Evolutionary conservation across 306 rosid species (phyloP).

Genomic region (Citrullus amarus): DNA sequence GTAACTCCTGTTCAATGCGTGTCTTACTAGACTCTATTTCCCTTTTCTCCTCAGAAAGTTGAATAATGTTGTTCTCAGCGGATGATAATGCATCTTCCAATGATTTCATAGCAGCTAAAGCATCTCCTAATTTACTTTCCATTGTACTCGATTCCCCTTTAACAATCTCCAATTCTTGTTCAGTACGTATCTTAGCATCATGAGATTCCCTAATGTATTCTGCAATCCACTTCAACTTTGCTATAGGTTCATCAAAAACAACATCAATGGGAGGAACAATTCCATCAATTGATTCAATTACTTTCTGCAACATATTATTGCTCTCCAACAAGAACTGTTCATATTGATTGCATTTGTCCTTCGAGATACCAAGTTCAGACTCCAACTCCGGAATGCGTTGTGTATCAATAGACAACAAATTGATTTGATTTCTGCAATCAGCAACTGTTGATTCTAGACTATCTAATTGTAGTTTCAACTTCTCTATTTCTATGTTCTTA

Average conservation of each 20-base stretch:
- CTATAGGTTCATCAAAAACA: slow-evolving; percentile 61
- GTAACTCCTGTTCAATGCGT: slow-evolving; percentile 48
- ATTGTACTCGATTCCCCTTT: slow-evolving; percentile 36
- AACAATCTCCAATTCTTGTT: slow-evolving; percentile 43
- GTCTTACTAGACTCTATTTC: slow-evolving; percentile 43
- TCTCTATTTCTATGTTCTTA: slow-evolving; percentile 68
- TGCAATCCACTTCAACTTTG: slow-evolving; percentile 67
- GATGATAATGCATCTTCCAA: slow-evolving; percentile 56
- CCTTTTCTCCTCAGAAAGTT: slow-evolving; percentile 50
- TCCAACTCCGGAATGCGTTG: slow-evolving; percentile 56
- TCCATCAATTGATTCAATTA: slow-evolving; percentile 55
- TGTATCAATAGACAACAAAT: slow-evolving; percentile 39
- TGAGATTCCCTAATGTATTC: slow-evolving; percentile 45
- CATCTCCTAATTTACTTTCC: slow-evolving; percentile 44
- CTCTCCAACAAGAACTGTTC: slow-evolving; percentile 71
- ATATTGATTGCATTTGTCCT: slow-evolving; percentile 49
- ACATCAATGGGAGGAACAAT: slow-evolving; percentile 52
- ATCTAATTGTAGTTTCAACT: slow-evolving; percentile 42
- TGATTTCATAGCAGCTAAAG: slow-evolving; percentile 35
- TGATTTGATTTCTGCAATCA: slow-evolving; percentile 43
- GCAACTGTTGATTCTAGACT: slow-evolving; percentile 53
- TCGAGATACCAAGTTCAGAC: slow-evolving; percentile 51
- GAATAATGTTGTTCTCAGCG: slow-evolving; percentile 41
- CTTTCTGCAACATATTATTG: slow-evolving; percentile 51
- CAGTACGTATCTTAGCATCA: slow-evolving; percentile 43